Conservation (phyloP, 208 protist species). For the Trypanosoma vivax region DNA sequence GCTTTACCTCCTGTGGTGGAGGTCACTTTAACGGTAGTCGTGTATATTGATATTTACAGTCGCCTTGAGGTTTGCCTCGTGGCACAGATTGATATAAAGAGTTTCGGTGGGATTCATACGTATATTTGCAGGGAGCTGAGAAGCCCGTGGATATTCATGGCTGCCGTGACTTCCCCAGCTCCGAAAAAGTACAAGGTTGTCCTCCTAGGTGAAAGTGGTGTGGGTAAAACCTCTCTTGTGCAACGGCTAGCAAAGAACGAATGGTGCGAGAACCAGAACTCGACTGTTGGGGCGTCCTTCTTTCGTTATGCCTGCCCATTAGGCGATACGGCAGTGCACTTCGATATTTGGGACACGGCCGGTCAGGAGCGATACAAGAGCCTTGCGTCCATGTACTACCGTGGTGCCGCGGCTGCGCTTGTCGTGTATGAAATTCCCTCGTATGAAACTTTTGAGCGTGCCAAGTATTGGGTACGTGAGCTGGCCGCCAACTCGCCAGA, state of each 20-base stretch:
- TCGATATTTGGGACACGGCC: constrained; percentile 90
- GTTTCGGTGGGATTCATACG: too few relatives aligned
- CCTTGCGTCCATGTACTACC: constrained; percentile 91
- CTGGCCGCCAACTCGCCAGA: constrained; percentile 85
- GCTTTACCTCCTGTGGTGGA: too few relatives aligned
- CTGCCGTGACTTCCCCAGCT: neutral
- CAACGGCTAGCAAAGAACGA: constrained; percentile 77
- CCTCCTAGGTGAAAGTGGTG: constrained; percentile 82
- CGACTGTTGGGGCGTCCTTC: constrained; percentile 82
- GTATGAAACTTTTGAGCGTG: constrained; percentile 89
- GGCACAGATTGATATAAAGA: neutral
- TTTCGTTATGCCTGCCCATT: constrained; percentile 71
- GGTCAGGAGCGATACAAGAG: constrained; percentile 88
- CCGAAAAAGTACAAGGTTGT: constrained; percentile 81
- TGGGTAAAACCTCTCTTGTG: constrained; percentile 86
- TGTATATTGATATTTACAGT: neutral
- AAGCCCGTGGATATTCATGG: too few relatives aligned
- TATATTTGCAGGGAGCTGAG: too few relatives aligned
- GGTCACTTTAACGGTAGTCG: neutral
- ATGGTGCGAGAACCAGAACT: constrained; percentile 62
- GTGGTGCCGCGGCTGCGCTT: constrained; percentile 84
- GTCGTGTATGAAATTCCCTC: constrained; percentile 97
- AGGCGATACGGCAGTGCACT: constrained; percentile 48
- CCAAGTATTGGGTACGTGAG: constrained; percentile 95
- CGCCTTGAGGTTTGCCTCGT: neutral